phyloP scores from a whole-genome alignment of 2,329 filamentous ascomycete species.

The Aspergillus novoparasiticus region DNA sequence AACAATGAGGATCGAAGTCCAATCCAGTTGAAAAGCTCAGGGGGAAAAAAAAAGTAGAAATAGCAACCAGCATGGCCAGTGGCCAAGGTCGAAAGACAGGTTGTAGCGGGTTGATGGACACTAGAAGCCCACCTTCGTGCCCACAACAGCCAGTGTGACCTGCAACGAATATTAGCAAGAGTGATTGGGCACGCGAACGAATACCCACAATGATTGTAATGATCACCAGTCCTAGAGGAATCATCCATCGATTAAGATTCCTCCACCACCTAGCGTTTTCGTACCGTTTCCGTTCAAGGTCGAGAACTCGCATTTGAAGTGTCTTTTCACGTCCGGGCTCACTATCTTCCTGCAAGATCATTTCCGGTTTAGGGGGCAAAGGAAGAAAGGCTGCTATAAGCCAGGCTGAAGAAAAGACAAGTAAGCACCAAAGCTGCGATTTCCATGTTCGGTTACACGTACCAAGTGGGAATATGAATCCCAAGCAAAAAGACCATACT shows the following conservation, averaged over 20 bases:
- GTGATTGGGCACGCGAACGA: neutral
- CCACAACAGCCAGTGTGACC: conserved; percentile 36
- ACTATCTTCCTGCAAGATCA: conserved; percentile 55
- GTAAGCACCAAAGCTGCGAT: neutral
- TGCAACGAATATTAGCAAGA: conserved; percentile 18
- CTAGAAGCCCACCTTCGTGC: conserved; percentile 37
- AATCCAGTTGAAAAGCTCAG: conserved; percentile 9
- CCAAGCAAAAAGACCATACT: conserved; percentile 71
- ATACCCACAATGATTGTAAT: conserved; percentile 57
- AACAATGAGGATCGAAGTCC: conserved; percentile 14
- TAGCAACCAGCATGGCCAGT: neutral
- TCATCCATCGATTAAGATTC: conserved; percentile 64
- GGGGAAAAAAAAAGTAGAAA: neutral
- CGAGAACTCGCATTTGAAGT: conserved; percentile 47
- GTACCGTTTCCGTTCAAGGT: conserved; percentile 52
- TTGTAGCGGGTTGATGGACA: neutral
- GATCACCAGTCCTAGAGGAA: conserved; percentile 57
- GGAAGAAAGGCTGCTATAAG: conserved; percentile 76
- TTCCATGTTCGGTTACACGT: conserved; percentile 33
- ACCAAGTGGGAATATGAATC: conserved; percentile 77
- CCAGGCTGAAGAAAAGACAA: conserved; percentile 60
- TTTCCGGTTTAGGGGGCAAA: conserved; percentile 61
- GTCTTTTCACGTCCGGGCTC: conserved; percentile 45
- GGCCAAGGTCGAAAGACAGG: neutral
- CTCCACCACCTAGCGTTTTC: conserved; percentile 68